These are phyloP conservation scores for Penicillium salamii DNA, from an alignment of 495 filamentous ascomycete species.

Conservation along the genomic window DNA sequence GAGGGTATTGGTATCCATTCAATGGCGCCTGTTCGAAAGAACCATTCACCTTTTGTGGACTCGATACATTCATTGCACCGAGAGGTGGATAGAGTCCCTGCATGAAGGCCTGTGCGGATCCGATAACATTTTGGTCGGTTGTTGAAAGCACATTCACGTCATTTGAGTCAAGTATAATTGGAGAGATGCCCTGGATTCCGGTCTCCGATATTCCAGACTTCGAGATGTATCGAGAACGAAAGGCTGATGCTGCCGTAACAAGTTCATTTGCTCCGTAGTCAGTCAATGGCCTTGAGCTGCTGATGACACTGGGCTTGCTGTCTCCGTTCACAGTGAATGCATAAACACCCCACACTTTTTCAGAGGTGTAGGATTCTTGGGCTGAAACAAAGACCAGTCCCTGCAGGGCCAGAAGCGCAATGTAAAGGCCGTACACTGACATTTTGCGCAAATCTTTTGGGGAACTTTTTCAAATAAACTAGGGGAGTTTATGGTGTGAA, in stretches of 20 bases:
- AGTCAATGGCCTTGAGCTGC: slow-evolving; percentile 49
- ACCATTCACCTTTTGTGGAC: slow-evolving; percentile 52
- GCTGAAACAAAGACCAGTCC: slow-evolving; percentile 16
- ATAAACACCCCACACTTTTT: slow-evolving; percentile 65
- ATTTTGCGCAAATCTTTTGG: background rate
- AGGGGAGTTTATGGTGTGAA: background rate
- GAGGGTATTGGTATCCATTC: slow-evolving; percentile 71
- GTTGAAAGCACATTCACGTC: slow-evolving; percentile 46
- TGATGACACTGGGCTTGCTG: slow-evolving; percentile 57
- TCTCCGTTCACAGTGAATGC: slow-evolving; percentile 75
- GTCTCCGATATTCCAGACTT: slow-evolving; percentile 33
- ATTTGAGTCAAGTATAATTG: slow-evolving; percentile 42
- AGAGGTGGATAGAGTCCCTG: slow-evolving; percentile 80
- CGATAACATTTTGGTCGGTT: slow-evolving; percentile 49
- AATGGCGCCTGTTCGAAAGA: slow-evolving; percentile 56
- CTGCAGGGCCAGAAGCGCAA: slow-evolving; percentile 15
- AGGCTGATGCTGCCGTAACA: slow-evolving; percentile 58
- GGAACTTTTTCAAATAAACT: too few relatives aligned
- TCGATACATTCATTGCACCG: slow-evolving; percentile 36
- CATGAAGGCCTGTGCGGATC: slow-evolving; percentile 71
- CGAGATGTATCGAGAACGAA: slow-evolving; percentile 57
- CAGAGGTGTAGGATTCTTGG: slow-evolving; percentile 25
- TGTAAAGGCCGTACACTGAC: slow-evolving; percentile 15
- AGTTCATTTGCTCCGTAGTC: slow-evolving; percentile 66
- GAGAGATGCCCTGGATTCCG: slow-evolving; percentile 40